These are phyloP conservation scores for Oryza australiensis DNA, from an alignment of 176 grass and related monocot species.

Conservation along the genomic window DNA sequence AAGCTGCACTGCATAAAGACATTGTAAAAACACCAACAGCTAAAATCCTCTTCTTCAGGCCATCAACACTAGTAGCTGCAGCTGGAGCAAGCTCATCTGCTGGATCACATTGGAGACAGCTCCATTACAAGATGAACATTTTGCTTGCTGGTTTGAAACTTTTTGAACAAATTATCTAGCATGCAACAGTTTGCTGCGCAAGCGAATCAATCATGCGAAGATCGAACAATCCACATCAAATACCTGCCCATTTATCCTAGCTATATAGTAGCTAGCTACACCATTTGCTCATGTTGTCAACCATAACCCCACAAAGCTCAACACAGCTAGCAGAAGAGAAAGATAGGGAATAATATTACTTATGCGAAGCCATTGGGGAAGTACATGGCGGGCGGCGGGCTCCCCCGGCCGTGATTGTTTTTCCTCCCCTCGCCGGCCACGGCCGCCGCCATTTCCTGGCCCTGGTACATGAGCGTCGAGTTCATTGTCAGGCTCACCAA, in stretches of 20 bases:
- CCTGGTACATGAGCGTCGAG: slow-evolving; percentile 78
- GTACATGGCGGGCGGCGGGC: slow-evolving; percentile 63
- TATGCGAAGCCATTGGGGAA: slow-evolving; percentile 73
- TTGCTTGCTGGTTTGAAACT: not conserved
- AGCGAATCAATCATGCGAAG: slow-evolving; percentile 24
- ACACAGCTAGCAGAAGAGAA: not conserved
- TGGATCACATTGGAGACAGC: not conserved
- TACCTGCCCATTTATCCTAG: slow-evolving; percentile 35
- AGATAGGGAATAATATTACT: not conserved
- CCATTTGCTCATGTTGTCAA: not conserved
- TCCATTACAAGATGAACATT: slow-evolving; percentile 28
- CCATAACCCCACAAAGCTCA: not conserved
- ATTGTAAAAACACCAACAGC: slow-evolving; percentile 30
- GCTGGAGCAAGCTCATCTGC: not conserved
- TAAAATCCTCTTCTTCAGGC: slow-evolving; percentile 17
- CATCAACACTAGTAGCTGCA: slow-evolving; percentile 1
- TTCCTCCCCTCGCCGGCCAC: slow-evolving; percentile 45
- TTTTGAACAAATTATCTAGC: slow-evolving; percentile 29
- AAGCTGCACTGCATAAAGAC: slow-evolving; percentile 15
- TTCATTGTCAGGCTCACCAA: slow-evolving; percentile 87
- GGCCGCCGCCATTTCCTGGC: slow-evolving; percentile 55
- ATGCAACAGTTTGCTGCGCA: slow-evolving; percentile 8
- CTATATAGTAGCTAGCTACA: slow-evolving; percentile 25
- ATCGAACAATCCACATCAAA: slow-evolving; percentile 42
- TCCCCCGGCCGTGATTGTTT: slow-evolving; percentile 44